A percentile compares a stretch with the other conserved stretches of the same genome.
These are phyloP conservation scores for Fagopyrum esculentum DNA, from an alignment of 148 eudicot genomes.

Conservation along the genomic window DNA sequence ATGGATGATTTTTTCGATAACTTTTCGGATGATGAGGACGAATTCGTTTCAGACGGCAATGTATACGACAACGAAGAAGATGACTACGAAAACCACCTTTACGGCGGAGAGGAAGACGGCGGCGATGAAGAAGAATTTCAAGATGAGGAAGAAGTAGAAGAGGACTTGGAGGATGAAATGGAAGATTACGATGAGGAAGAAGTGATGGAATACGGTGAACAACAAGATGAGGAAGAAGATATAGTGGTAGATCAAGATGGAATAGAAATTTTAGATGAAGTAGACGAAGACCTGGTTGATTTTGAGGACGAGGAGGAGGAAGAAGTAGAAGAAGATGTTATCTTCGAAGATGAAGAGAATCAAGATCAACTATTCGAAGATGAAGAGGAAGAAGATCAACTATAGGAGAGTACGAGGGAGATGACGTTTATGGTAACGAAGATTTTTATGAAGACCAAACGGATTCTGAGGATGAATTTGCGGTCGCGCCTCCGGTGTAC, in stretches of 20 bases:
- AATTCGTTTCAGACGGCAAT: neutral
- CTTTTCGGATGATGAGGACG: slow-evolving; percentile 1
- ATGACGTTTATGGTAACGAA: neutral
- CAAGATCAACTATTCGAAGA: neutral
- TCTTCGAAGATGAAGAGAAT: neutral
- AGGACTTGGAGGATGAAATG: neutral
- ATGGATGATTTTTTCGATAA: neutral
- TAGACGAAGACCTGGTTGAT: neutral
- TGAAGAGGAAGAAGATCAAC: neutral
- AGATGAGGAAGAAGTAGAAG: neutral
- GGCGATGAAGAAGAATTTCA: neutral
- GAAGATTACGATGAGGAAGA: slow-evolving; percentile 1
- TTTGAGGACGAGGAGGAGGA: neutral
- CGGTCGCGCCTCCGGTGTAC: neutral
- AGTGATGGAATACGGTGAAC: neutral
- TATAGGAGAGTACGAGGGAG: neutral
- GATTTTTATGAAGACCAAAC: neutral
- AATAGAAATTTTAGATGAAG: neutral
- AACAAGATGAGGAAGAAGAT: neutral
- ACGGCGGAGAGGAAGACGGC: neutral
- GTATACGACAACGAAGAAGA: neutral
- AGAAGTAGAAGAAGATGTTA: neutral
- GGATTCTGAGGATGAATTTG: neutral
- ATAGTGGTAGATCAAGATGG: neutral
- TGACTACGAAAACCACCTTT: neutral